Evolutionary conservation across 1,139 yeast genomes (phyloP).

Genomic region (Candida dubliniensis): DNA sequence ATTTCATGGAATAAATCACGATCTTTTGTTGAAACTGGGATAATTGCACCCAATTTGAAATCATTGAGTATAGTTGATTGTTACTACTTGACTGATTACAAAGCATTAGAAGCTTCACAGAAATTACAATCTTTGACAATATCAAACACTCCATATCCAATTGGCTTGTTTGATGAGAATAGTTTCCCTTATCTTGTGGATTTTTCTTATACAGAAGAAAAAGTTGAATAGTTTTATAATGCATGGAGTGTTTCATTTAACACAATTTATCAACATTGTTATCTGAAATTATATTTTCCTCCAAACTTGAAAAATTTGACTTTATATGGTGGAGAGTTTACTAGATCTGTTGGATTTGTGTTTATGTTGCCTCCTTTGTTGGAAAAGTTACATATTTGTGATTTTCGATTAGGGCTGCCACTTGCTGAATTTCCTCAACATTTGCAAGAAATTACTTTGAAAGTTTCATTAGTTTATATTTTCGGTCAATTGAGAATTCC

Average conservation of each 20-base stretch:
- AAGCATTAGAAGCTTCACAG: background rate
- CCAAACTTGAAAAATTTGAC: too few species aligned
- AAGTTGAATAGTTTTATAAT: background rate
- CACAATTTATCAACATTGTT: too few species aligned
- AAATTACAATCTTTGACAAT: background rate
- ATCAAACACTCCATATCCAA: background rate
- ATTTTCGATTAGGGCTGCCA: too few species aligned
- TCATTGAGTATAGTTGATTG: background rate
- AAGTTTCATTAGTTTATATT: too few species aligned
- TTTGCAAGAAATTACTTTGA: too few species aligned
- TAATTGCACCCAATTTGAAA: background rate
- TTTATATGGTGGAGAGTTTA: too few species aligned
- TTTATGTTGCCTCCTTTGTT: too few species aligned
- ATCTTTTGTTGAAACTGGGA: background rate
- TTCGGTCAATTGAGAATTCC: too few species aligned
- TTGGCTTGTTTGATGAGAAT: background rate
- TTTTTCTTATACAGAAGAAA: background rate
- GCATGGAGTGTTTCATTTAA: background rate
- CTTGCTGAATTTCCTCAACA: too few species aligned
- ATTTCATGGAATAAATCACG: background rate
- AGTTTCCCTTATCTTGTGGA: background rate
- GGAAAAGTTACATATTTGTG: too few species aligned
- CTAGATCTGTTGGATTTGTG: too few species aligned
- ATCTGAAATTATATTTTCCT: too few species aligned
- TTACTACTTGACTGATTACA: background rate